phyloP scores from a whole-genome alignment of 2,329 filamentous ascomycete species.

The Magnaporthales sp. region DNA sequence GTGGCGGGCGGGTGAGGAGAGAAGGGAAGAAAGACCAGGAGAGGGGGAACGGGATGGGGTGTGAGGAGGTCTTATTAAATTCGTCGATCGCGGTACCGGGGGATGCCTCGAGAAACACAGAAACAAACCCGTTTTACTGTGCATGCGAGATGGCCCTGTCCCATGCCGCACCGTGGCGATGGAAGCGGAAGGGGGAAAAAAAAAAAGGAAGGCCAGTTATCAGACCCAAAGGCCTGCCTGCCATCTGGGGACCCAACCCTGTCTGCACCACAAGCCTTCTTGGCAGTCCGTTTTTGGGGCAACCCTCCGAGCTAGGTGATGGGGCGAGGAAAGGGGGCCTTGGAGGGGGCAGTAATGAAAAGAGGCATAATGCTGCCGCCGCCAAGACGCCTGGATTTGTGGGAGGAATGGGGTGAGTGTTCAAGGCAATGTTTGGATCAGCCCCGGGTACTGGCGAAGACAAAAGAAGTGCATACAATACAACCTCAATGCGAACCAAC shows the following conservation, averaged over 20 bases:
- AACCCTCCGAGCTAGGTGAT: constrained; percentile 2
- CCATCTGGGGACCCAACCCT: neutral
- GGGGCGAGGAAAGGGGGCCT: neutral
- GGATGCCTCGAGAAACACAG: neutral
- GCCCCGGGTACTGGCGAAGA: neutral
- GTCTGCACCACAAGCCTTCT: constrained; percentile 2
- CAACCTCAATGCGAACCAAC: neutral
- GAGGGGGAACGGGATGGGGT: neutral
- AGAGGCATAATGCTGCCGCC: neutral
- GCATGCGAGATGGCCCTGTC: neutral
- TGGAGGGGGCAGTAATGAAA: neutral
- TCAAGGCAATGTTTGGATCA: neutral
- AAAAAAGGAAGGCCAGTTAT: neutral
- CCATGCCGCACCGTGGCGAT: neutral
- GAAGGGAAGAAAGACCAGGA: neutral
- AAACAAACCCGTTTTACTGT: neutral
- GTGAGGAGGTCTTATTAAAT: neutral
- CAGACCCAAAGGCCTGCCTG: neutral
- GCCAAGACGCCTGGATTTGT: constrained; percentile 3
- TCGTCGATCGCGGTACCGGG: neutral
- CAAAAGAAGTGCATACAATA: neutral
- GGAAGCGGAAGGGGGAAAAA: neutral
- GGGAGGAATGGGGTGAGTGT: neutral
- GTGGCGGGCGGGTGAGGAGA: constrained; percentile 1
- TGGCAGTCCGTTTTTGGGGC: constrained; percentile 3